Conservation (phyloP, 495 filamentous ascomycete genomes). For the Neurospora sp. region DNA sequence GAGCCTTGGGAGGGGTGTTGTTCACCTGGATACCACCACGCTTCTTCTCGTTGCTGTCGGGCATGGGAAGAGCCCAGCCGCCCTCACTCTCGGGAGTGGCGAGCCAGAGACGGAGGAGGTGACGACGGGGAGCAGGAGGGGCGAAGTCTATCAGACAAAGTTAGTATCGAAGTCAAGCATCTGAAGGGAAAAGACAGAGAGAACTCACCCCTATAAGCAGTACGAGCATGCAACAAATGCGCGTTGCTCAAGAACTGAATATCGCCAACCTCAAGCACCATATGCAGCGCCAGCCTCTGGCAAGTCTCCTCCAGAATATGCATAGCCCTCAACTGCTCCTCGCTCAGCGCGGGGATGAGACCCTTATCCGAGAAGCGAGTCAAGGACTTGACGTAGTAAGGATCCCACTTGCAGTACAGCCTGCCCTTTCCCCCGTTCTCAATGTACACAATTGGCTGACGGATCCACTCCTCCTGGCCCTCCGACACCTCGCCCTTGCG, state of each 20-base stretch:
- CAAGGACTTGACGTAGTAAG: conserved; percentile 65
- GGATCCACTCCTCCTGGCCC: conserved; percentile 69
- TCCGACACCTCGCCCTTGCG: conserved; percentile 75
- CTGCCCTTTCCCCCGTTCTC: conserved; percentile 39
- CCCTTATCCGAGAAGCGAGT: conserved; percentile 55
- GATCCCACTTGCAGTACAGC: conserved; percentile 61
- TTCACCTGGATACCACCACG: conserved; percentile 81
- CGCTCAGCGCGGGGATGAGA: conserved; percentile 55
- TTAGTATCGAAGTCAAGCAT: neutral
- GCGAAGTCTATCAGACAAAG: conserved; percentile 42
- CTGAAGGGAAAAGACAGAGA: neutral
- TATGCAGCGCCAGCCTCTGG: conserved; percentile 55
- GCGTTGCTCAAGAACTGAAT: conserved; percentile 67
- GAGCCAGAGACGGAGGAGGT: conserved; percentile 82
- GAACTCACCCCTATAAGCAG: conserved; percentile 42
- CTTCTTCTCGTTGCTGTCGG: conserved; percentile 74
- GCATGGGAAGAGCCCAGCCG: conserved; percentile 76
- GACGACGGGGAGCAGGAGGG: conserved; percentile 48
- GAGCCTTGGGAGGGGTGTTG: conserved; percentile 51
- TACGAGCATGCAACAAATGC: conserved; percentile 61
- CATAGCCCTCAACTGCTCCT: conserved; percentile 53
- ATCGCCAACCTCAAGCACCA: conserved; percentile 70
- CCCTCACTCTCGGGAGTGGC: conserved; percentile 71
- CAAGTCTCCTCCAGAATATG: conserved; percentile 59
- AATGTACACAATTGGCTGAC: conserved; percentile 63